Evolutionary conservation across 352 stramenopile genomes (phyloP), one percentile per base, ranked within the genome.

Genomic region (Lagenidium sp.): DNA sequence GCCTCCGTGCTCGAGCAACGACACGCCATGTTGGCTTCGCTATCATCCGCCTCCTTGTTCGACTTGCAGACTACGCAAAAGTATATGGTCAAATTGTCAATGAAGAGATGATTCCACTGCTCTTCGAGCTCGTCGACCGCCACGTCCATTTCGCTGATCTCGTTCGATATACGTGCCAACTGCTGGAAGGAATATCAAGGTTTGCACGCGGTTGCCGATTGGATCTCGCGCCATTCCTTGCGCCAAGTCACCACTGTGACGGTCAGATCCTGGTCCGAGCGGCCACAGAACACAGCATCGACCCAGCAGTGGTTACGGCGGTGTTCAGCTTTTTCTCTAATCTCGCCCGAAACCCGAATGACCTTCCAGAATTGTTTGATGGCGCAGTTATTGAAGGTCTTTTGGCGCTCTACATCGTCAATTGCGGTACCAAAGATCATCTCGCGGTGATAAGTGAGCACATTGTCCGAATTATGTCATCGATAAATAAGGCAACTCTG

Each of bases 121-220:
- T 86, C 10, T 86, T 86, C 29, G 47, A 49, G 32, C 39, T 67
- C 3, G 40, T 95, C 18, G 68, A 88, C 18, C 69, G 73, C 20
- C 73, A 86, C 21, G 53, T 50, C 8, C 73, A 71, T 15, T 48
- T 62, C 0, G 34, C 69, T 15, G 77, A 94, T 18, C 67, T 82
- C 1, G 52, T 65, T 11, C 46, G 50, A 0, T 53, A 60, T 0
- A 55, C 73, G 1, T 88, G 81, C 21, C 52, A 70, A 6, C 76
- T 95, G 4, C 53, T 96, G 4, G 83, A 87, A 21, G 59, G 68
- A 3, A 36, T 95, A 11, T 80, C 78, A 1, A 61, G 68, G 13
- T 85, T 85, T 57, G 71, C 76, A 3, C 37, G 52, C 7, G 39
- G 67, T 8, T 79, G 72, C 31, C 75, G 69, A 19, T 44, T 86